Evolutionary conservation across 495 filamentous ascomycete genomes (phyloP), one percentile per base, ranked within the genome.

Genomic region (Lophium mytilinum): DNA sequence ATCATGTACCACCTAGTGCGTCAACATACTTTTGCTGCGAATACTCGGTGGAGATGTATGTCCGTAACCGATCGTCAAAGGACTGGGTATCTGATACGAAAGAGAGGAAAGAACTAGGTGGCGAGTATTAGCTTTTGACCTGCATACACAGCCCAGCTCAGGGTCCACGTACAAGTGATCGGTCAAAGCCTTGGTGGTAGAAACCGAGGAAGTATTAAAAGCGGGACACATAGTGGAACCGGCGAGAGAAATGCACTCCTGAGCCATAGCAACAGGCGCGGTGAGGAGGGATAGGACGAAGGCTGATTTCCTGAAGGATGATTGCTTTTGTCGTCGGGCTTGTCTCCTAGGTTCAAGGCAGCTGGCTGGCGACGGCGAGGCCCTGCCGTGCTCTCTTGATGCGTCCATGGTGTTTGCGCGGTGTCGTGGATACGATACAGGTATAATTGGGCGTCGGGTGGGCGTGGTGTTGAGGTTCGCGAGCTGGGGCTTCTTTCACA

Each of bases 181-280:
- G 53, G 80, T 78, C 48, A 95, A 68, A 49, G 72, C 74, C 37
- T 71, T 72, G 67, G 81, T 80, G 41, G 84, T 92, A 35, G 90
- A 92, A 40, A 99, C 81, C 3, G 87, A 93, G 1, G 94, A 82
- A 37, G 79, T 69, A 65, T 82, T 83, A 70, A 95, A 99, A 33
- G 92, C 90, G 53, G 87, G 76, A 73, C 94, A 99, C 53, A 79
- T 75, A 18, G 80, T 88, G 21, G 94, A 96, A 40, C 78, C 83
- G 42, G 80, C 72, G 30, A 99, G 80, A 17, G 92, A 81, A 53
- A 99, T 82, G 67, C 94, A 99, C 17, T 55, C 60, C 52, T 72
- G 68, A 15, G 70, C 70, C 63, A 68, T 62, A 11, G 66, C 34
- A 9, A 56, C 33, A 0, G 68, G 71, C 14, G 61, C 64, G 37